Evolutionary conservation across 192 early-diverging fungal species (phyloP).

Genomic region (Allomyces macrogynus): DNA sequence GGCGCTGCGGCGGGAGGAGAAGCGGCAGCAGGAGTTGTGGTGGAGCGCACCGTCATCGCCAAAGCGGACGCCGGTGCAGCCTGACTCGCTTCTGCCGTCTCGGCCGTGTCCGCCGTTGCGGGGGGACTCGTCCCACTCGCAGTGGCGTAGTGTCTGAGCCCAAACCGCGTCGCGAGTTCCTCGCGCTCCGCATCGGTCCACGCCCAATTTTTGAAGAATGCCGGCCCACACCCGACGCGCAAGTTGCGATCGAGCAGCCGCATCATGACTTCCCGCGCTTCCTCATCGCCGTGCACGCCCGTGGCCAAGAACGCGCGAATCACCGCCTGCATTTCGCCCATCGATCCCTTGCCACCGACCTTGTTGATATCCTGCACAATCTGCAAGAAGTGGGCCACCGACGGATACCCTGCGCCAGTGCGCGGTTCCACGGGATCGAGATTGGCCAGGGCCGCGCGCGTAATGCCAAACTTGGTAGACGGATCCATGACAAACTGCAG

Average conservation of each 20-base stretch:
- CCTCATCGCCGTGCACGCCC: not conserved
- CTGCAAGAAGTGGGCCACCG: not conserved
- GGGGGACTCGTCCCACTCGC: not conserved
- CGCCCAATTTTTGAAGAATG: not conserved
- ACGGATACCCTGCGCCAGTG: not conserved
- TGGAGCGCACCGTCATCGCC: not conserved
- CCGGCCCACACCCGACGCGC: not conserved
- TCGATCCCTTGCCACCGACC: not conserved
- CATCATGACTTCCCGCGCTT: not conserved
- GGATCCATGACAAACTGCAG: not conserved
- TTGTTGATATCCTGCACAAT: not conserved
- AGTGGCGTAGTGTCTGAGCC: not conserved
- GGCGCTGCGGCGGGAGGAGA: not conserved
- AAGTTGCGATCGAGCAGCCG: not conserved
- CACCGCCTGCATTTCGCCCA: too few relatives aligned
- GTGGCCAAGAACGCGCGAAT: too few relatives aligned
- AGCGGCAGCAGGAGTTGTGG: not conserved
- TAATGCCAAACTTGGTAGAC: not conserved
- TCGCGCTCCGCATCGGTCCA: not conserved
- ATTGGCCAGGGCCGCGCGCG: not conserved
- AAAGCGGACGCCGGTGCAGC: not conserved
- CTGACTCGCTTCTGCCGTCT: not conserved
- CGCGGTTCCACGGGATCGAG: too few relatives aligned
- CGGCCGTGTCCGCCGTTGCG: not conserved
- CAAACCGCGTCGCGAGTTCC: not conserved